Base-by-base conservation (phyloP, 73 alveolate genomes). In the Strombidium stylifer region DNA sequence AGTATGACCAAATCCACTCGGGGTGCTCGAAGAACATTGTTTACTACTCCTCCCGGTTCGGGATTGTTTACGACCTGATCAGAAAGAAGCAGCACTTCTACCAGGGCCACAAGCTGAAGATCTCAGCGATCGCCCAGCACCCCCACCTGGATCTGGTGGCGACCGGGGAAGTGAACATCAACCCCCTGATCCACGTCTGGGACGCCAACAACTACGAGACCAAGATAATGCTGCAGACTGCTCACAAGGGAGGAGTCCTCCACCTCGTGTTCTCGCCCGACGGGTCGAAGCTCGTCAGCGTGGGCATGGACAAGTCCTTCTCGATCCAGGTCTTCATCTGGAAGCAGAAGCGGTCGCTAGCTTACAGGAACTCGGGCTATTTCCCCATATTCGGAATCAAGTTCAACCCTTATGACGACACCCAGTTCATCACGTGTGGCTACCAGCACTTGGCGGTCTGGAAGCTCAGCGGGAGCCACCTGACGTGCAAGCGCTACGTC, bases 21-120 rank as follows among this genome's bases (percentile, higher is more conserved):
- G 49, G 68, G 53, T 93, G 98, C 57, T 37, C 73, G 15, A 90
- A 93, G 67, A 73, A 62, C 44, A 48, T 93, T 21, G 84, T 90
- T 2, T 93, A 93, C 58, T 89, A 49, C 40, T 51, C 91, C 21
- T 75, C 96, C 1, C 77, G 97, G 69, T 60, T 86, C 34, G 97
- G 92, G 14, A 75, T 93, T n/a, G 94, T 89, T 35, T 93, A 86
- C 65, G 81, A 81, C 55, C 94, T 97, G 1, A 47, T 61, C 26
- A 90, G 87, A 41, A 82, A 88, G 60, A 59, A 76, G 21, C 85
- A 93, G 60, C 73, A 62, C 71, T 87, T 93, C 50, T 93, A 93
- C 74, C 90, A 93, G 64, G 98, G 98, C 1, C 98, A 93, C 65
- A 72, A 74, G 64, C 56, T 77, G n/a, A 89, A 83, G 71, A 86